Percentiles rank a stretch among this genome's conserved stretches.
Evolutionary conservation across 2,329 filamentous ascomycete species (phyloP).

Genomic region (Fusarium tjaetaba): DNA sequence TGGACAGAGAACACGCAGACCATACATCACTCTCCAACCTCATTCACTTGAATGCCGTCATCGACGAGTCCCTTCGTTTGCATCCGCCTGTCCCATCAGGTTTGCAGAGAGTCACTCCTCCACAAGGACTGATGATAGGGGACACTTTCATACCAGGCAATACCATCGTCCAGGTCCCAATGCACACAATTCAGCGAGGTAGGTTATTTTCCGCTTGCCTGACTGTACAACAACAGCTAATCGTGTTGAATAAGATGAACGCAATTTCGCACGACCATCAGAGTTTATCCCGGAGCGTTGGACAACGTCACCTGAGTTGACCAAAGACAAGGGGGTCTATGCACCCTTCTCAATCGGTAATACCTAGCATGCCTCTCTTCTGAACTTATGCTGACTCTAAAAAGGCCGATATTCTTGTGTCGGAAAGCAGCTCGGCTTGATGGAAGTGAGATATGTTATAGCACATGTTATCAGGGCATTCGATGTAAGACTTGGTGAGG

Average conservation of each 20-base stretch:
- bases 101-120: conserved; percentile 49
- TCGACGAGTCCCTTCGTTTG: conserved; percentile 54
- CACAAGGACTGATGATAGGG: conserved; percentile 46
- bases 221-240: background rate
- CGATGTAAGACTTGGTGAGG: background rate
- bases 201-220: conserved; percentile 35
- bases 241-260: conserved; percentile 6
- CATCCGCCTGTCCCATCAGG: conserved; percentile 51
- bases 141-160: conserved; percentile 31
- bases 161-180: conserved; percentile 27
- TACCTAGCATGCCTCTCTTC: accelerated
- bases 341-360: conserved; percentile 48
- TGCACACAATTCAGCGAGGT: conserved; percentile 46
- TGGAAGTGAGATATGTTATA: conserved; percentile 27
- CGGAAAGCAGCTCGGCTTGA: conserved; percentile 30
- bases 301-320: conserved; percentile 46
- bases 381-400: background rate
- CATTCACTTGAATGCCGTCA: conserved; percentile 48
- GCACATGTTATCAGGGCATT: conserved; percentile 19
- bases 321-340: conserved; percentile 46
- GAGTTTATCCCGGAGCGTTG: conserved; percentile 54
- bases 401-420: conserved; percentile 28
- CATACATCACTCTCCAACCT: conserved; percentile 36
- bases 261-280: conserved; percentile 42
- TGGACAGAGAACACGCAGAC: conserved; percentile 18